These are phyloP conservation scores for Euryodendron excelsum DNA, from an alignment of 148 eudicot genomes.

Conservation along the genomic window DNA sequence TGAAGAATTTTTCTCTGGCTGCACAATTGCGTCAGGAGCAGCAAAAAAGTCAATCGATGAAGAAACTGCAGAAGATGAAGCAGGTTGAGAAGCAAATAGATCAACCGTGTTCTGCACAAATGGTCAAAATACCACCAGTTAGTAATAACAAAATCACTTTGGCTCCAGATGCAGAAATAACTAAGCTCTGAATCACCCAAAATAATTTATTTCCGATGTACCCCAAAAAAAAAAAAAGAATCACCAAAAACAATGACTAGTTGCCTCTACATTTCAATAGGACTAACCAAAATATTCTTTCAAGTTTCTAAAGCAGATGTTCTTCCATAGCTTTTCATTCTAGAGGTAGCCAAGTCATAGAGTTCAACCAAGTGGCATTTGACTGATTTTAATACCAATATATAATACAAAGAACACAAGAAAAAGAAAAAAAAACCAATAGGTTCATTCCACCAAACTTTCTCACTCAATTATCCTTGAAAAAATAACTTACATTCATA, in stretches of 20 bases:
- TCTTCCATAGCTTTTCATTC: neutral
- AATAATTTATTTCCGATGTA: too few species aligned
- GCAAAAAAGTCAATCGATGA: constrained; percentile 71
- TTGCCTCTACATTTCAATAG: neutral
- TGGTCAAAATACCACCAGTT: neutral
- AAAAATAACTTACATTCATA: too few species aligned
- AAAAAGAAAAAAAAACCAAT: too few species aligned
- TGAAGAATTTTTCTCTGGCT: constrained; percentile 43
- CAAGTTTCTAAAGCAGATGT: neutral
- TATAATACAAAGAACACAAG: neutral
- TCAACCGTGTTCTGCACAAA: constrained; percentile 56
- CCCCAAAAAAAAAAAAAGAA: too few species aligned
- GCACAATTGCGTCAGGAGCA: constrained; percentile 49
- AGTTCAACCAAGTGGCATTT: neutral
- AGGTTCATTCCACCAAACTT: neutral
- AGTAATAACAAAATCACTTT: neutral
- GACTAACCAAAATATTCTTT: neutral
- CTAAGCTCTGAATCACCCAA: too few species aligned
- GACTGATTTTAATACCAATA: neutral
- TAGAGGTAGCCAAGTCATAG: neutral
- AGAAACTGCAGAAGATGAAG: constrained; percentile 48
- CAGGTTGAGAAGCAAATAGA: constrained; percentile 69
- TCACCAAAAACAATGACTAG: too few species aligned
- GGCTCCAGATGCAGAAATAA: neutral
- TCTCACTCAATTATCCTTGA: neutral